Evolutionary conservation across 139 green algal species (phyloP).

Genomic region (Edaphochlamys debaryana): DNA sequence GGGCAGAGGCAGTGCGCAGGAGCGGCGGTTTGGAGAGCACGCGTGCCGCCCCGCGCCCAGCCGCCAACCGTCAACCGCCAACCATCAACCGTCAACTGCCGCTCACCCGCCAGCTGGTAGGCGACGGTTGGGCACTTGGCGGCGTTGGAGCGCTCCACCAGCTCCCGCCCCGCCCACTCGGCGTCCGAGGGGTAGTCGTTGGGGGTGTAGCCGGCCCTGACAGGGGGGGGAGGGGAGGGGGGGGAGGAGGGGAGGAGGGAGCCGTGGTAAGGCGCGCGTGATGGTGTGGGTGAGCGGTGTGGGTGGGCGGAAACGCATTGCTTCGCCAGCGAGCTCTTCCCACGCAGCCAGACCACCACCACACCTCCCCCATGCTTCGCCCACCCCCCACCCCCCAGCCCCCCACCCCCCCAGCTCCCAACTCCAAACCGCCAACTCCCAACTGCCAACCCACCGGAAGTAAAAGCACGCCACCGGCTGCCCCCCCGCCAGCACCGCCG

Average conservation of each 20-base stretch:
- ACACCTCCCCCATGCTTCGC: no score
- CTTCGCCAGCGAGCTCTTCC: no score
- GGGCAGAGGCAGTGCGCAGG: no score
- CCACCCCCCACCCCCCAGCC: no score
- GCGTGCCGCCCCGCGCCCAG: no score
- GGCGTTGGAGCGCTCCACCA: conserved; percentile 84
- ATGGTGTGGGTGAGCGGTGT: neutral
- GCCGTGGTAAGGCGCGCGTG: neutral
- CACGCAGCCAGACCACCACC: no score
- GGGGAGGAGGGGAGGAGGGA: neutral
- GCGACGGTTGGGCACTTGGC: conserved; percentile 89
- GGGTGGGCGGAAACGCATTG: no score
- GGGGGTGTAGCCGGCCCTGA: conserved; percentile 90
- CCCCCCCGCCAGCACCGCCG: neutral
- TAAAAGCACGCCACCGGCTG: conserved; percentile 60
- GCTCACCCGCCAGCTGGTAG: conserved; percentile 89
- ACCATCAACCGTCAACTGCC: no score
- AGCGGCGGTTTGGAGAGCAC: no score
- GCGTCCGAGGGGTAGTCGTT: conserved; percentile 85
- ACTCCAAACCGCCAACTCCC: neutral
- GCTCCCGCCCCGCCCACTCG: conserved; percentile 83
- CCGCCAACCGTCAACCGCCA: no score
- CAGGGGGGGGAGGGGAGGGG: neutral
- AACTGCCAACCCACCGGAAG: conserved; percentile 47
- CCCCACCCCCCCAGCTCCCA: no score